Percentiles rank a stretch among this genome's conserved stretches.
Conservation (phyloP, 352 stramenopile genomes). For the Albugo laibachii region DNA sequence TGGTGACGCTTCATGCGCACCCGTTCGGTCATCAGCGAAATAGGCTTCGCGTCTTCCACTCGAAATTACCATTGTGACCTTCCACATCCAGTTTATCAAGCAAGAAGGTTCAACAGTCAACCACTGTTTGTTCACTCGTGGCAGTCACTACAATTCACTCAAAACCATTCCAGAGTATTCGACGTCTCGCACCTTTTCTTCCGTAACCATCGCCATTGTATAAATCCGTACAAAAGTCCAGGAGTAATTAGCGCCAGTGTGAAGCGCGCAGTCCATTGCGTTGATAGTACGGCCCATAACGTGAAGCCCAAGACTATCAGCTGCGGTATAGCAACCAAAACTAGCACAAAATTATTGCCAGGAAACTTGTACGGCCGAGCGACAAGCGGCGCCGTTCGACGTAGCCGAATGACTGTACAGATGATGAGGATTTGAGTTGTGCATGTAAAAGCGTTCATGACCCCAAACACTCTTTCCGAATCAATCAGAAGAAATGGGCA, state of each 20-base stretch:
- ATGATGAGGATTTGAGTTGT: conserved; percentile 80
- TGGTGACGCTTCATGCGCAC: no score
- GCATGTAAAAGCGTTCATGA: conserved; percentile 84
- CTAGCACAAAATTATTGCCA: conserved; percentile 17
- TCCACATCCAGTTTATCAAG: no score
- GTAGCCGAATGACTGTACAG: conserved; percentile 72
- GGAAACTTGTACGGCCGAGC: conserved; percentile 33
- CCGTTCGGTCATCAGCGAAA: no score
- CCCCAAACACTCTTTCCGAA: conserved; percentile 52
- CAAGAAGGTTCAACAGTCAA: no score
- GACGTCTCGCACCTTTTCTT: no score
- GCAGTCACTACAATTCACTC: no score
- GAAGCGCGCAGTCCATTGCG: background rate
- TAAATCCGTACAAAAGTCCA: background rate
- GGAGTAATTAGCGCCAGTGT: background rate
- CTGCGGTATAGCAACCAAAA: conserved; percentile 15
- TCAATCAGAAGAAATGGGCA: conserved; percentile 25
- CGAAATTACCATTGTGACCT: no score
- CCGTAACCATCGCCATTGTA: no score
- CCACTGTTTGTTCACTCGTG: no score
- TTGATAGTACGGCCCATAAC: background rate
- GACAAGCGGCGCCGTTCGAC: conserved; percentile 46
- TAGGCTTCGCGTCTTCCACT: no score
- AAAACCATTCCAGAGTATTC: no score
- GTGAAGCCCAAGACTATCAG: conserved; percentile 22